These are phyloP conservation scores for Microstegium vimineum DNA, from an alignment of 176 grass and related monocot species.

Conservation along the genomic window DNA sequence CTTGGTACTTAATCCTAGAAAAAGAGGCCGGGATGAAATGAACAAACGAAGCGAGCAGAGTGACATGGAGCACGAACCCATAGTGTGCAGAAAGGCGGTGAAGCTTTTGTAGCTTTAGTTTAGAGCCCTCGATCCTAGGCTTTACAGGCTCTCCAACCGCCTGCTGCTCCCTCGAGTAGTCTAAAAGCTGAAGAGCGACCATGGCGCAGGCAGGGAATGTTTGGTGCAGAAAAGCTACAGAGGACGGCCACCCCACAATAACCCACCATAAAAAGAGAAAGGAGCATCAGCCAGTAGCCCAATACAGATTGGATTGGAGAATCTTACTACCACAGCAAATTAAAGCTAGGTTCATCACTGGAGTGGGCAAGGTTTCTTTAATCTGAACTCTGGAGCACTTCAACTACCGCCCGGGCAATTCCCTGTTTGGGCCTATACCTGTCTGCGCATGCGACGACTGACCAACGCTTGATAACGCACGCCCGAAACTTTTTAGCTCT, in stretches of 20 bases:
- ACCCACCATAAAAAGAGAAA: not conserved
- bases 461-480: not conserved
- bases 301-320: not conserved
- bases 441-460: not conserved
- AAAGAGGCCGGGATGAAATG: not conserved
- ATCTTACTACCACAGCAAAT: constrained; percentile 13
- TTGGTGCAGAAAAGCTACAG: constrained; percentile 27
- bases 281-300: not conserved
- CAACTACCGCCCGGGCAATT: constrained; percentile 24
- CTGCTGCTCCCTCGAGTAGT: not conserved
- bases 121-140: not conserved
- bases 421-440: not conserved
- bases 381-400: constrained; percentile 4
- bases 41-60: not conserved
- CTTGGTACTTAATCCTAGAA: not conserved
- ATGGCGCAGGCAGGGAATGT: constrained; percentile 19
- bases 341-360: not conserved
- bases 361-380: constrained; percentile 26
- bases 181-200: not conserved
- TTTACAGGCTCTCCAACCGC: constrained; percentile 29
- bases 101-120: constrained; percentile 1
- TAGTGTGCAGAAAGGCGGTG: constrained; percentile 11
- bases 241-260: constrained; percentile 12
- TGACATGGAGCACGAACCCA: constrained; percentile 10
- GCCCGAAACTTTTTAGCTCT: not conserved